Evolutionary conservation across 306 rosid species (phyloP), one percentile per base, ranked within the genome.

Genomic region (Carpinus fangiana): DNA sequence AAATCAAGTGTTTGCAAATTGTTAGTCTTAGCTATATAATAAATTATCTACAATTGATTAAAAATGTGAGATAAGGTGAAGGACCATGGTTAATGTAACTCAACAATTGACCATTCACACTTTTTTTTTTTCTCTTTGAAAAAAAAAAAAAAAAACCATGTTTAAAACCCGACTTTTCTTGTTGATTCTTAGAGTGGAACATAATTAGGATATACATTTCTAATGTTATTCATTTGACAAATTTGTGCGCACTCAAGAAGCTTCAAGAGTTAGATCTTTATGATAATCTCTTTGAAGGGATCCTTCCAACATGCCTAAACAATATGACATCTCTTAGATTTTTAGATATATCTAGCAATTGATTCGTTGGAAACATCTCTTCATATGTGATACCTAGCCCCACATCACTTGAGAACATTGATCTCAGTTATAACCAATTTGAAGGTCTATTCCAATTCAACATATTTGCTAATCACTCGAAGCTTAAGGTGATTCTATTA

Each of bases 391-490:
- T 81, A 23, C 47, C 48, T 1, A 61, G 5, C 3, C 77, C 71
- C 10, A 75, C 66, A 12, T 57, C 80, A 18, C 18, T 81, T 4
- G 69, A 47, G 61, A 70, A 59, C 60, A 69, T 81, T 13, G 65
- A 72, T 5, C 46, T 81, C 7, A 13, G 66, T 43, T 50, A 41
- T 2, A 81, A 81, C 70, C 5, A 61, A 17, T 81, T 81, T 62
- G 78, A 68, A 18, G 81, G 78, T 1, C 5, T 43, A n/a, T 76
- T 76, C 73, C 17, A 4, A 18, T 38, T 81, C 38, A 76, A 77
- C 70, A 52, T 76, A 54, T 61, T 81, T 8, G 60, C 74, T 17
- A 71, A 76, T 38, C 81, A 51, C 41, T 53, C 85, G n/a, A 65
- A 52, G 46, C 75, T 76, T 47, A 12, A 55, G 59, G 34, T 45